Conservation (phyloP, 306 rosid species). For the Prunus armeniaca region DNA sequence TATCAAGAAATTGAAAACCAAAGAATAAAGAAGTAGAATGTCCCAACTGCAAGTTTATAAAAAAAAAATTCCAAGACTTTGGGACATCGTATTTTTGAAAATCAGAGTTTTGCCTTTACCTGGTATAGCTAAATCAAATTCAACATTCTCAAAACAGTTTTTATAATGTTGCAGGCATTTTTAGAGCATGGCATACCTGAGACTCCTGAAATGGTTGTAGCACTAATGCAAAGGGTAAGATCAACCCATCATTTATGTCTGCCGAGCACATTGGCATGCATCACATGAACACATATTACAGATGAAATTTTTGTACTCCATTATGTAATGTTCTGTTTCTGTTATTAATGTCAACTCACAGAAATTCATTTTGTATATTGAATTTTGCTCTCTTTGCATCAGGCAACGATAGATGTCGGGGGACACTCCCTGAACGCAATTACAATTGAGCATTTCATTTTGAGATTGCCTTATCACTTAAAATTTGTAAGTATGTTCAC, state of each 20-base stretch:
- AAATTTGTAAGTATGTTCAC: constrained; percentile 64
- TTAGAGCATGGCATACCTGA: constrained; percentile 84
- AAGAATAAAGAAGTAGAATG: neutral
- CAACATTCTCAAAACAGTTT: constrained; percentile 8
- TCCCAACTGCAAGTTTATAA: neutral
- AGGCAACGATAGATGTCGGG: constrained; percentile 85
- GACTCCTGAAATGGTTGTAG: constrained; percentile 88
- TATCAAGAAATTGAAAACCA: neutral
- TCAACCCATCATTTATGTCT: constrained; percentile 9
- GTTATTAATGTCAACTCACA: neutral
- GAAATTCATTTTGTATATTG: neutral
- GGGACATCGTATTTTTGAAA: neutral
- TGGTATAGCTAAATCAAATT: neutral
- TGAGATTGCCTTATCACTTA: constrained; percentile 93
- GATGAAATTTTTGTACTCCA: neutral
- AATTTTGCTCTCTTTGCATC: constrained; percentile 7
- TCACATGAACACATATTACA: neutral
- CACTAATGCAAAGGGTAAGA: constrained; percentile 87
- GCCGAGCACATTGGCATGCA: neutral
- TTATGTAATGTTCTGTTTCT: neutral
- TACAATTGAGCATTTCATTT: constrained; percentile 89
- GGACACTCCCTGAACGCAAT: constrained; percentile 86
- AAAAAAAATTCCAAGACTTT: neutral
- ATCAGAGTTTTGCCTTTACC: neutral
- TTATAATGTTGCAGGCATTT: constrained; percentile 58